phyloP scores from a whole-genome alignment of 495 filamentous ascomycete species.

The Penicillium turbatum region DNA sequence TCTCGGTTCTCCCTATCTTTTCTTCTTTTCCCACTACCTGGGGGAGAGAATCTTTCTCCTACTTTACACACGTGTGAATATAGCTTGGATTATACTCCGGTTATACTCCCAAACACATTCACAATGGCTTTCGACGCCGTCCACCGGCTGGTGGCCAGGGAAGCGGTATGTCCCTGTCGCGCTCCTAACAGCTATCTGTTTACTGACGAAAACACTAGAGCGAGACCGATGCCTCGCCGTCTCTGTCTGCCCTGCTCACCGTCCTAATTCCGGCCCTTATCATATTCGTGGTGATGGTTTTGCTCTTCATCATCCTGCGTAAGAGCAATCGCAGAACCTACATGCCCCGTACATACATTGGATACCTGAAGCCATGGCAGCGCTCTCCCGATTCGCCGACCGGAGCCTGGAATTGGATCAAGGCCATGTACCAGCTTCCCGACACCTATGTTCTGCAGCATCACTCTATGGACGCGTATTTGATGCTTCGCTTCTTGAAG shows the following conservation, averaged over 20 bases:
- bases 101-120: conserved; percentile 3
- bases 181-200: background rate
- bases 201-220: conserved; percentile 13
- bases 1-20: conserved; percentile 5
- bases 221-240: conserved; percentile 33
- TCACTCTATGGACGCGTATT: conserved; percentile 83
- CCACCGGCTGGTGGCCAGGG: conserved; percentile 25
- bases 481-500: conserved; percentile 81
- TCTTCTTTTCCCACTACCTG: conserved; percentile 6
- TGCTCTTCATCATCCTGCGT: conserved; percentile 74
- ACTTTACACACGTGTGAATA: background rate
- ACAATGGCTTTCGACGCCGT: conserved; percentile 30
- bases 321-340: conserved; percentile 71
- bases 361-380: conserved; percentile 62
- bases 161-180: conserved; percentile 18
- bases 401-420: conserved; percentile 72
- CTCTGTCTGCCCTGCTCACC: conserved; percentile 57
- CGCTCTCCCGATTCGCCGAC: conserved; percentile 63
- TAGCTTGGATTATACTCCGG: background rate
- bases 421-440: conserved; percentile 69
- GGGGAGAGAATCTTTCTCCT: conserved; percentile 3
- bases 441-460: conserved; percentile 84
- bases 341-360: conserved; percentile 82
- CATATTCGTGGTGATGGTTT: conserved; percentile 55
- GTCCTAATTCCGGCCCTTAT: conserved; percentile 60